Percentiles rank a stretch among this genome's conserved stretches.
These are phyloP conservation scores for Draba incana DNA, from an alignment of 345 rosid genomes.

Conservation along the genomic window DNA sequence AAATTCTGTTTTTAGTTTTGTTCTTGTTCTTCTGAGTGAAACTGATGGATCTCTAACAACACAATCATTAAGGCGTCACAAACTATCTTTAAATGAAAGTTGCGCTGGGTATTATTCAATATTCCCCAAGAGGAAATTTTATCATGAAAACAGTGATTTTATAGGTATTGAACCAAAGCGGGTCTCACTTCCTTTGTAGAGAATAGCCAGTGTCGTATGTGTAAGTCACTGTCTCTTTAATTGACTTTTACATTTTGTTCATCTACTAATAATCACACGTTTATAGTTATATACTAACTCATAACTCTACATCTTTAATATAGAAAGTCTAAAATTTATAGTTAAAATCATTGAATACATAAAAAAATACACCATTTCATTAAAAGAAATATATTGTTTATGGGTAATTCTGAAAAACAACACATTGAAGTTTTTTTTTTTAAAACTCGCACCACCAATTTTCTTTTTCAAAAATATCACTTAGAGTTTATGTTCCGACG, in stretches of 20 bases:
- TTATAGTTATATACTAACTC: neutral
- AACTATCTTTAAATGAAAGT: slow-evolving; percentile 8
- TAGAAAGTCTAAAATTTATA: neutral
- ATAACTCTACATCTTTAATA: neutral
- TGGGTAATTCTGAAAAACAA: no score
- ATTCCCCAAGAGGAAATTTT: neutral
- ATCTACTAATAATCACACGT: neutral
- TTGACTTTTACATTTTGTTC: neutral
- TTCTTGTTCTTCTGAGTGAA: neutral
- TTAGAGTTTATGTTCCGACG: no score
- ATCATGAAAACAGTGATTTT: slow-evolving; percentile 23
- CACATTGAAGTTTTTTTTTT: no score
- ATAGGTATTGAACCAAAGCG: slow-evolving; percentile 12
- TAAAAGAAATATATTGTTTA: no score
- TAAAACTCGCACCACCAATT: no score
- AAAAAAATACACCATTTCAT: neutral
- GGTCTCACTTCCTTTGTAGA: slow-evolving; percentile 6
- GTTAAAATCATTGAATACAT: neutral
- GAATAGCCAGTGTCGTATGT: slow-evolving; percentile 9
- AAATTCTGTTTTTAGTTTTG: neutral
- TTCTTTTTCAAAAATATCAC: no score
- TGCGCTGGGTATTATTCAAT: slow-evolving; percentile 2
- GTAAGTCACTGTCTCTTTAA: slow-evolving; percentile 17
- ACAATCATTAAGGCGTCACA: slow-evolving; percentile 2
- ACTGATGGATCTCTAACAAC: neutral